Evolutionary conservation across 2,329 filamentous ascomycete species (phyloP).

Genomic region (Xylariomycetidae sp.): DNA sequence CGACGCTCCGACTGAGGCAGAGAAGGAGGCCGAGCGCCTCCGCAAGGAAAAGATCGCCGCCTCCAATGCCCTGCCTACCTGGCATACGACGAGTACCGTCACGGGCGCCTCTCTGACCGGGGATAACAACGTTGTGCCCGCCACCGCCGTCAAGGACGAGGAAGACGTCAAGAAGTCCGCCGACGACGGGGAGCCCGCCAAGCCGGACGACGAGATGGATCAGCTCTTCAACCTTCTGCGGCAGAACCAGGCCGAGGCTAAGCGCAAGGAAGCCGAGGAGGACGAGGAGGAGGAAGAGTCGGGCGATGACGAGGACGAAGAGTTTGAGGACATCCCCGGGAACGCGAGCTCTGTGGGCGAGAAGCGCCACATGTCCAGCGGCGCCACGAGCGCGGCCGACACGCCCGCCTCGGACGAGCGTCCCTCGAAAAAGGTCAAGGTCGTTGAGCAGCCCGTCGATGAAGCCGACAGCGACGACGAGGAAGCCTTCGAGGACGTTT

Average conservation of each 20-base stretch:
- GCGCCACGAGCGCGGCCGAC: slow-evolving; percentile 25
- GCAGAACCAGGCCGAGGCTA: slow-evolving; percentile 51
- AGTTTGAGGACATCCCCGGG: slow-evolving; percentile 32
- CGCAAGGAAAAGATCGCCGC: slow-evolving; percentile 60
- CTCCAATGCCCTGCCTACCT: slow-evolving; percentile 66
- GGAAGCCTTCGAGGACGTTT: slow-evolving; percentile 43
- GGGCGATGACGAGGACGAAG: slow-evolving; percentile 24
- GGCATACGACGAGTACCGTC: slow-evolving; percentile 69
- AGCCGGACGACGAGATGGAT: slow-evolving; percentile 56
- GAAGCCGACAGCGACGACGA: slow-evolving; percentile 35
- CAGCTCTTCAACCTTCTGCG: slow-evolving; percentile 65
- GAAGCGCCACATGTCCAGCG: slow-evolving; percentile 24
- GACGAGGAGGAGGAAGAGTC: slow-evolving; percentile 33
- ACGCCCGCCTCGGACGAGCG: slow-evolving; percentile 33
- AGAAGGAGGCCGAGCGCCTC: slow-evolving; percentile 60
- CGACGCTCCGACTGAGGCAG: slow-evolving; percentile 62
- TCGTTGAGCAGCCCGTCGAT: slow-evolving; percentile 37
- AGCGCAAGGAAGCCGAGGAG: slow-evolving; percentile 44
- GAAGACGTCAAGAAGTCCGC: slow-evolving; percentile 44
- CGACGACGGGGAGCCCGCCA: slow-evolving; percentile 34
- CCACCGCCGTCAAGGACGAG: slow-evolving; percentile 27
- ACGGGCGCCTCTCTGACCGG: slow-evolving; percentile 54
- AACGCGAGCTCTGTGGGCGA: slow-evolving; percentile 21
- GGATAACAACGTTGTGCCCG: slow-evolving; percentile 23
- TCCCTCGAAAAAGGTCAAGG: slow-evolving; percentile 47